These are phyloP conservation scores for Nannochloropsis gaditana DNA, from an alignment of 108 stramenopile species.

Conservation along the genomic window DNA sequence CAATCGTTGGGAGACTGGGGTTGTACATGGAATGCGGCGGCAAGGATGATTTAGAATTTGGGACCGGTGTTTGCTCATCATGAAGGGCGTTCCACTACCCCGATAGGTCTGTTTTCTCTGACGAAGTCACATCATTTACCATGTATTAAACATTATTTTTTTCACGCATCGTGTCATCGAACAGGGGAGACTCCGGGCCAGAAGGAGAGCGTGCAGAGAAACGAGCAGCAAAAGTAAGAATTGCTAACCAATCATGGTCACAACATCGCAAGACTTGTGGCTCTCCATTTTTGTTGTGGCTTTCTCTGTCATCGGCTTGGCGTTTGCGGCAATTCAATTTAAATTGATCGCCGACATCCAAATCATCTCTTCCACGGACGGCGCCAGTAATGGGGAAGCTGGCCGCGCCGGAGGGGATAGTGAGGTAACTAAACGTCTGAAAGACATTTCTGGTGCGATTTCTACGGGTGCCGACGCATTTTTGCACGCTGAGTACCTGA, in stretches of 20 bases:
- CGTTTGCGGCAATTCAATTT: constrained; percentile 56
- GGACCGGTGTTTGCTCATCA: too few species aligned
- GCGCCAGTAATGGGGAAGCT: constrained; percentile 56
- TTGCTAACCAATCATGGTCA: neutral
- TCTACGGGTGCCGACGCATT: constrained; percentile 90
- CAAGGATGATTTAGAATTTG: too few species aligned
- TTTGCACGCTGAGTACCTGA: constrained; percentile 83
- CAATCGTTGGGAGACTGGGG: too few species aligned
- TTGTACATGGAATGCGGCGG: too few species aligned
- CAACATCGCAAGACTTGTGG: neutral
- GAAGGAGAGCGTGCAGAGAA: too few species aligned
- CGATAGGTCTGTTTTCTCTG: too few species aligned
- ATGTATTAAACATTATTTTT: too few species aligned
- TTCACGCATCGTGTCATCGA: too few species aligned
- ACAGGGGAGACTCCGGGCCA: too few species aligned
- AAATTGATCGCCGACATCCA: constrained; percentile 70
- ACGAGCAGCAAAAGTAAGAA: too few species aligned
- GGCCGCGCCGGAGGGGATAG: constrained; percentile 43
- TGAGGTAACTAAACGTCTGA: constrained; percentile 67
- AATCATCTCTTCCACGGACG: constrained; percentile 58
- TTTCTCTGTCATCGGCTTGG: constrained; percentile 36
- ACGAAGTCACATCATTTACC: too few species aligned
- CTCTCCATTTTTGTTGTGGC: constrained; percentile 26
- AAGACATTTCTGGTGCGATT: constrained; percentile 87
- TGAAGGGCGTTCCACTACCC: too few species aligned